A percentile compares a stretch with the other conserved stretches of the same genome.
Evolutionary conservation across 2,329 filamentous ascomycete genomes (phyloP).

Genomic region (Apiospora rasikravindrae): DNA sequence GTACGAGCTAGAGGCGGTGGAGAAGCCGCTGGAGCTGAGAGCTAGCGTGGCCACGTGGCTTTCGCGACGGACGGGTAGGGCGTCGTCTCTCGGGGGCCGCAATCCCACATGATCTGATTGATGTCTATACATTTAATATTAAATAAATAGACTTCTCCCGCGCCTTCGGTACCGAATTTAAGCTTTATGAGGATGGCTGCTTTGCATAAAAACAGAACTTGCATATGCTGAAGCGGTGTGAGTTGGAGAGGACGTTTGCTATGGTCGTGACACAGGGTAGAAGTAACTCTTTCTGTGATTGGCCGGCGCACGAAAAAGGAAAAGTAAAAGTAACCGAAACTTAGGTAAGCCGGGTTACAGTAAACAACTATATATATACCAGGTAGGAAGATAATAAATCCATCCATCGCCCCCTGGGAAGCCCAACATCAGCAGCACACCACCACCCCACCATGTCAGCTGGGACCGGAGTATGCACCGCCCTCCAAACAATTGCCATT

Average conservation of each 20-base stretch:
- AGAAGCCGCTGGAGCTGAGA: neutral
- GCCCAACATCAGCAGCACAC: neutral
- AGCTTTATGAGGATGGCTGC: neutral
- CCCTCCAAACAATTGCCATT: neutral
- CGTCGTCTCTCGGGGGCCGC: neutral
- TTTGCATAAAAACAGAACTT: neutral
- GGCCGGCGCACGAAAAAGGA: neutral
- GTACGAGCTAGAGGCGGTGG: neutral
- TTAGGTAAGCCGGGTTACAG: constrained; percentile 2
- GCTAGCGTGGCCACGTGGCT: constrained; percentile 1
- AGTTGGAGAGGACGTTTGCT: neutral
- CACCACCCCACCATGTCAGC: neutral
- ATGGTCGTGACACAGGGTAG: neutral
- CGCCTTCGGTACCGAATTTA: neutral
- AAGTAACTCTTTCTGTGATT: neutral
- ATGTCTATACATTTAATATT: neutral
- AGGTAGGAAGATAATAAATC: neutral
- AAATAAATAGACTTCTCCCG: neutral
- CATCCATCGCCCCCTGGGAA: neutral
- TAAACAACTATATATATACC: neutral
- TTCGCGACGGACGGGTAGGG: neutral
- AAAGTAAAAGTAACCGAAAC: neutral
- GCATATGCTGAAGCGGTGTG: neutral
- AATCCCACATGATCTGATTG: neutral
- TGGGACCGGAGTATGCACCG: constrained; percentile 14